A percentile compares a stretch with the other conserved stretches of the same genome.
Evolutionary conservation across 2,329 filamentous ascomycete species (phyloP).

Genomic region (Alternaria ventricosa): DNA sequence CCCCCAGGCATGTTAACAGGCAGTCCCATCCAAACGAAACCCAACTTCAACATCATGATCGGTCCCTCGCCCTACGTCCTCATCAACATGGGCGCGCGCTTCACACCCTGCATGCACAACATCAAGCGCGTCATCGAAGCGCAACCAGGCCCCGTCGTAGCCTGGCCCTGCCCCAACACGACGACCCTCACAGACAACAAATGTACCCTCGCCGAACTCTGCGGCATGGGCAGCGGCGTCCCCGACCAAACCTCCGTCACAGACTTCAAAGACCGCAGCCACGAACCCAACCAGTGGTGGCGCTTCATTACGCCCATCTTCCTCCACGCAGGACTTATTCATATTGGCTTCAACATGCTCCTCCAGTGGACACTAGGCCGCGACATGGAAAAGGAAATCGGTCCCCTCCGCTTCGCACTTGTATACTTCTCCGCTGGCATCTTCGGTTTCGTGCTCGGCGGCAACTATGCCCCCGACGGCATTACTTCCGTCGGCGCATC

Average conservation of each 20-base stretch:
- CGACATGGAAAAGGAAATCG: constrained; percentile 92
- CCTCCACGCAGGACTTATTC: constrained; percentile 89
- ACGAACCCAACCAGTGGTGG: constrained; percentile 91
- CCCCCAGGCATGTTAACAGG: constrained; percentile 73
- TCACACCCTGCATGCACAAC: constrained; percentile 93
- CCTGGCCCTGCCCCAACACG: constrained; percentile 80
- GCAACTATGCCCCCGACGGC: constrained; percentile 85
- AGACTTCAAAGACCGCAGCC: constrained; percentile 61
- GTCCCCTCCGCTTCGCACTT: constrained; percentile 83
- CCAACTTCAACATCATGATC: constrained; percentile 95
- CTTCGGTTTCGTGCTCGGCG: constrained; percentile 93
- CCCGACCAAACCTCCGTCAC: constrained; percentile 65
- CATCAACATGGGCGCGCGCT: constrained; percentile 97
- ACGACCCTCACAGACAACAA: constrained; percentile 64
- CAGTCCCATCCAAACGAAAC: constrained; percentile 78
- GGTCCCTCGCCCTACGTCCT: constrained; percentile 88
- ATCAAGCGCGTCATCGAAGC: constrained; percentile 67
- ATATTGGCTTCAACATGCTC: constrained; percentile 95
- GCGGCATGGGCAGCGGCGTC: constrained; percentile 78
- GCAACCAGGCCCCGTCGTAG: constrained; percentile 48
- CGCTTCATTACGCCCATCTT: constrained; percentile 97
- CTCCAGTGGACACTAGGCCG: constrained; percentile 87
- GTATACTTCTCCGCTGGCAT: constrained; percentile 93
- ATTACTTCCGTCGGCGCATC: constrained; percentile 86
- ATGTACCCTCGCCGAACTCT: constrained; percentile 80